A percentile compares a stretch with the other conserved stretches of the same genome.
Evolutionary conservation across 2,329 filamentous ascomycete species (phyloP).

Genomic region (Epichloe amarillans): DNA sequence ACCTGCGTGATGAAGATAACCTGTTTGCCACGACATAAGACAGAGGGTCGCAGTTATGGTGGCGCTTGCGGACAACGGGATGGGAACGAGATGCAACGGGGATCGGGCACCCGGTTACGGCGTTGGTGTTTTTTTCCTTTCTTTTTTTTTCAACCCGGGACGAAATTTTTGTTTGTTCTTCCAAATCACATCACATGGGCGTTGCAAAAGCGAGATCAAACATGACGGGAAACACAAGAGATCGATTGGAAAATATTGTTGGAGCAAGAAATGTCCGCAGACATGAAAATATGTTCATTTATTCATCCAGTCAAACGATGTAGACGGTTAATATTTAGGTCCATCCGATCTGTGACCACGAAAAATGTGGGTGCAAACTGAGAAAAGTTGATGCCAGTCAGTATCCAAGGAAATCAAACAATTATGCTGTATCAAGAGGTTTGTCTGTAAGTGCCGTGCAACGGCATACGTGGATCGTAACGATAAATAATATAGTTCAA

Average conservation of each 20-base stretch:
- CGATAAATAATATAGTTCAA: not conserved
- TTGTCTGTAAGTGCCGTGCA: not conserved
- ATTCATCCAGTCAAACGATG: not conserved
- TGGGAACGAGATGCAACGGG: not conserved
- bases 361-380: not conserved
- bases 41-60: not conserved
- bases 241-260: not conserved
- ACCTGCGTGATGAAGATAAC: conserved; percentile 69
- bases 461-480: not conserved
- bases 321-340: not conserved
- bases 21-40: conserved; percentile 28
- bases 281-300: not conserved
- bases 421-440: not conserved
- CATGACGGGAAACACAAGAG: not conserved
- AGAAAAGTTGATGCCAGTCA: not conserved
- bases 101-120: not conserved
- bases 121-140: not conserved
- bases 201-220: not conserved
- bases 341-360: not conserved
- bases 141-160: not conserved
- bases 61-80: not conserved
- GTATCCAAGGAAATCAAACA: not conserved
- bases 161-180: not conserved
- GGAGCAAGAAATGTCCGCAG: not conserved
- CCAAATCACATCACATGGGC: not conserved